These are phyloP conservation scores for Penstemon barbatus DNA, from an alignment of 257 asterid species.

Conservation along the genomic window DNA sequence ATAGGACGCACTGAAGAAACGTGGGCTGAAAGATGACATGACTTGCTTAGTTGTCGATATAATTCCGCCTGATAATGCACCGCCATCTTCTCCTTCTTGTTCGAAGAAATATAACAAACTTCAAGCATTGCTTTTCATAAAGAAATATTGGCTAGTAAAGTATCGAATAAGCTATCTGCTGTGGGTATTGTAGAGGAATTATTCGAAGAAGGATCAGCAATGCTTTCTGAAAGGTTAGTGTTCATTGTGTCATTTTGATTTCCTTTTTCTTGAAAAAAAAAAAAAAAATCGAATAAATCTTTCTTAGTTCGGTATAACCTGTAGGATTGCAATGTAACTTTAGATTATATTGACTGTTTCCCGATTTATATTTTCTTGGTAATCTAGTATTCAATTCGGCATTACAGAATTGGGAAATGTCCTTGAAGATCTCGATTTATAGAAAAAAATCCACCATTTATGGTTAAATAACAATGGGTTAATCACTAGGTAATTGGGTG, in stretches of 20 bases:
- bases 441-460: too few relatives aligned
- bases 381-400: too few relatives aligned
- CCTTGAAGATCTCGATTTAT: too few relatives aligned
- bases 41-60: constrained; percentile 59
- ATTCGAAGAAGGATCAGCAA: constrained; percentile 87
- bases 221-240: constrained; percentile 61
- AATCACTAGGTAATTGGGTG: too few relatives aligned
- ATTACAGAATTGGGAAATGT: too few relatives aligned
- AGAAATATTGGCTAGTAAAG: constrained; percentile 34
- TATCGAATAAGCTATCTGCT: constrained; percentile 50
- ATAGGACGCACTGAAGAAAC: constrained; percentile 54
- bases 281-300: too few relatives aligned
- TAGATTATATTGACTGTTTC: too few relatives aligned
- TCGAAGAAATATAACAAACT: constrained; percentile 49
- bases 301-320: too few relatives aligned
- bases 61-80: constrained; percentile 47
- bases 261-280: too few relatives aligned
- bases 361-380: too few relatives aligned
- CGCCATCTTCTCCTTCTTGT: constrained; percentile 34
- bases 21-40: constrained; percentile 59
- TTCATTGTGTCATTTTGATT: background rate
- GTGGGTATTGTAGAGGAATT: constrained; percentile 75
- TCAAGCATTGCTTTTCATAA: constrained; percentile 40
- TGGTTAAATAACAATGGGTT: too few relatives aligned
- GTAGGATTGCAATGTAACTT: too few relatives aligned